Percentiles rank a stretch among this genome's conserved stretches.
Conservation (phyloP, 768 basidiomycete species). For the Boletus pseudopeckii region DNA sequence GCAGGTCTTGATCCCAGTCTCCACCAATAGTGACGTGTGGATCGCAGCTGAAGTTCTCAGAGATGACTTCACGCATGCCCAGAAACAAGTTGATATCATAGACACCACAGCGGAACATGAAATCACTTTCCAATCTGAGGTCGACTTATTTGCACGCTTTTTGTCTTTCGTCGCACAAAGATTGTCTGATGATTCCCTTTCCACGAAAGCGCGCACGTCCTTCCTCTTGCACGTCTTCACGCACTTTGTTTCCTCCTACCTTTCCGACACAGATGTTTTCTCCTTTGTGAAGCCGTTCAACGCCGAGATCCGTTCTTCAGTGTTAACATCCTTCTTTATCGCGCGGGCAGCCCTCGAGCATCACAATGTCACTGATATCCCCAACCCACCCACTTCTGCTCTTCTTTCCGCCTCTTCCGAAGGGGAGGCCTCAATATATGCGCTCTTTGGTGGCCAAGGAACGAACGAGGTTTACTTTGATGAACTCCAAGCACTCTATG, state of each 20-base stretch:
- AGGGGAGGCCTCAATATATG: slow-evolving; percentile 77
- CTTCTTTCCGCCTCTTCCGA: slow-evolving; percentile 60
- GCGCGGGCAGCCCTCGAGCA: slow-evolving; percentile 70
- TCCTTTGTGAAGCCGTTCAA: slow-evolving; percentile 73
- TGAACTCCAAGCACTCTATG: slow-evolving; percentile 87
- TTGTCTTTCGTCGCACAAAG: slow-evolving; percentile 70
- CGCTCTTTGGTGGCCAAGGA: slow-evolving; percentile 96
- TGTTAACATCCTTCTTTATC: slow-evolving; percentile 76
- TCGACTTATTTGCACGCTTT: slow-evolving; percentile 82
- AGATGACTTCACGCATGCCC: slow-evolving; percentile 78
- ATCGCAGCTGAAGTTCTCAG: slow-evolving; percentile 87
- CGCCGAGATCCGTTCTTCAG: slow-evolving; percentile 67
- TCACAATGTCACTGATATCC: slow-evolving; percentile 51
- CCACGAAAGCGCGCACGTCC: slow-evolving; percentile 49
- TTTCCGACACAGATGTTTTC: slow-evolving; percentile 75
- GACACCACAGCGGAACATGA: slow-evolving; percentile 52
- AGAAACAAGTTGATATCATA: slow-evolving; percentile 54
- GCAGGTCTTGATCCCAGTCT: slow-evolving; percentile 84
- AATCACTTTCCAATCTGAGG: slow-evolving; percentile 57
- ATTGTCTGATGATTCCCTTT: slow-evolving; percentile 53
- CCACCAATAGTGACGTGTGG: slow-evolving; percentile 81
- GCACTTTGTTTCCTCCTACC: slow-evolving; percentile 75
- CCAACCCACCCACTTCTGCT: slow-evolving; percentile 59
- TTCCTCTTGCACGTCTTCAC: slow-evolving; percentile 74
- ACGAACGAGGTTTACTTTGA: slow-evolving; percentile 98